phyloP scores from a whole-genome alignment of 805 yeast genomes.

The Ogataea henricii region DNA sequence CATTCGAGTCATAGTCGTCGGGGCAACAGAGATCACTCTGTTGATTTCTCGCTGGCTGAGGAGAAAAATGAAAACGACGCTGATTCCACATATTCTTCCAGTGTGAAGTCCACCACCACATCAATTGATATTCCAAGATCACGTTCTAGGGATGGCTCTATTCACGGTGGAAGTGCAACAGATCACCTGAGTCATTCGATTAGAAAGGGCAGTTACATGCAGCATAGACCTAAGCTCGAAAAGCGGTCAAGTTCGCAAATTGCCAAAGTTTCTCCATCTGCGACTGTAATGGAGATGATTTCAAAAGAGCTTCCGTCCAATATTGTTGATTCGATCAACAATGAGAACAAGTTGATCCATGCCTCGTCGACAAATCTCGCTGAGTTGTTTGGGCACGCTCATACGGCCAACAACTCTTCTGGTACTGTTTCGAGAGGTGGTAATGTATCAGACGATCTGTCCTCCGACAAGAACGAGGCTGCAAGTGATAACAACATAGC shows the following conservation, averaged over 20 bases:
- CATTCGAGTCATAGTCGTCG: slow-evolving; percentile 1
- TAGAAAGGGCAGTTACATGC: slow-evolving; percentile 3
- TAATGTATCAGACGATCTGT: not conserved
- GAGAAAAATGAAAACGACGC: slow-evolving; percentile 2
- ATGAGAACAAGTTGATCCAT: slow-evolving; percentile 30
- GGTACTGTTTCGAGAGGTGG: not conserved
- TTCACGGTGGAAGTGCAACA: not conserved
- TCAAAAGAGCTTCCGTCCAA: slow-evolving; percentile 32
- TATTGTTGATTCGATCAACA: slow-evolving; percentile 32
- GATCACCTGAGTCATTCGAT: slow-evolving; percentile 7
- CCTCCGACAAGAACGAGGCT: not conserved
- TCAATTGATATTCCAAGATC: slow-evolving; percentile 33
- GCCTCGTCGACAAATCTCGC: slow-evolving; percentile 15
- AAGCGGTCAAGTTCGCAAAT: slow-evolving; percentile 10
- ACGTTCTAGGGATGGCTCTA: slow-evolving; percentile 9
- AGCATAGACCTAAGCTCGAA: slow-evolving; percentile 12
- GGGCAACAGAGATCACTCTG: not conserved
- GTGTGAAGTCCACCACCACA: slow-evolving; percentile 25
- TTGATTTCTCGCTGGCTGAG: not conserved
- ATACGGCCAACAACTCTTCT: not conserved
- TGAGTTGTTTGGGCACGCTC: slow-evolving; percentile 5
- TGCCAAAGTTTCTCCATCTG: slow-evolving; percentile 14
- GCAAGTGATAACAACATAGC: slow-evolving; percentile 24
- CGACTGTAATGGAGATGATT: slow-evolving; percentile 24
- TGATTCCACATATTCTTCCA: slow-evolving; percentile 24